Evolutionary conservation across 129 eudicot genomes (phyloP), one percentile per base, ranked within the genome.

Genomic region (Escallonia rubra): DNA sequence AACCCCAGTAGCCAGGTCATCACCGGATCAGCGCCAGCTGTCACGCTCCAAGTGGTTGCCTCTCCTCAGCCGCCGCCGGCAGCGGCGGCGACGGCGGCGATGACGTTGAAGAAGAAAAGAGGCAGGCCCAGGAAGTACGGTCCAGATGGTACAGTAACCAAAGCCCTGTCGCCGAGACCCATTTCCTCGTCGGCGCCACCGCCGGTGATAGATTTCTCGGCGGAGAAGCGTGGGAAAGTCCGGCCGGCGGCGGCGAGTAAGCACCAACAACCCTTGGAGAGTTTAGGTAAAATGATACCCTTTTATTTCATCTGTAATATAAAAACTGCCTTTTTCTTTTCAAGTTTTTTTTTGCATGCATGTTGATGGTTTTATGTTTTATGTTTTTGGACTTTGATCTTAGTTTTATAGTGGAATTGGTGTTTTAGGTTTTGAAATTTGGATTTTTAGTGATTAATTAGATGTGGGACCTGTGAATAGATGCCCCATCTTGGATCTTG

Each of bases 71-170:
- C 89, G 82, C 59, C 68, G 47, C 39, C 67, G 48, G 55, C 67
- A 70, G 80, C 74, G 5, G 59, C 74, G 80, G 70, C 74, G 43
- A 67, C 65, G 61, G 67, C 14, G 47, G 14, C 9, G 73, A 44
- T 50, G 43, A 39, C 60, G 11, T 42, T 15, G 71, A 92, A 89
- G 86, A 92, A 92, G 69, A 91, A 86, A 77, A 78, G 98, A 68
- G 98, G 98, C 7, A 82, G 98, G 67, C 98, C 98, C 23, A 84
- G 96, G 65, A 89, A 92, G 75, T 88, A 92, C 54, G 98, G 83
- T 13, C 91, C 91, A 40, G 96, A 89, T 78, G 98, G 96, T 58
- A 69, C 95, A 2, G 86, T 78, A 4, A 76, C 80, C 40, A 54
- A 62, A 47, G 69, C 94, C 60, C 71, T 86, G 63, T 86, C 98